Evolutionary conservation across 176 grass and related monocot species (phyloP).

Genomic region (Zoysia pacifica): DNA sequence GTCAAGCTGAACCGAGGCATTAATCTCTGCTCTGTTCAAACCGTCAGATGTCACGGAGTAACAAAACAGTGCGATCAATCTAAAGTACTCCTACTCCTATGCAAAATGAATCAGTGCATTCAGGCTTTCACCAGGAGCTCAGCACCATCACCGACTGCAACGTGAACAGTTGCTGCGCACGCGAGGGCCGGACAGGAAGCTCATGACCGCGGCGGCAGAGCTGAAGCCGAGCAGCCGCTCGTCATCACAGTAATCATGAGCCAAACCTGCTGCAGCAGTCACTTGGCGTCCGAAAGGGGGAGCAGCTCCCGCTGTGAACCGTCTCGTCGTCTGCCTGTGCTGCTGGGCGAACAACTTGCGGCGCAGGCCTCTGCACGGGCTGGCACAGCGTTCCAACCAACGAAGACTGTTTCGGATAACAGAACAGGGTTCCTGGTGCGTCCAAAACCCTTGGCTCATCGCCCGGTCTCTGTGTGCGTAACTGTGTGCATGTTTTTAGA

Average conservation of each 20-base stretch:
- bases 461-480: no score
- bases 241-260: conserved; percentile 38
- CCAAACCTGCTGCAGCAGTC: neutral
- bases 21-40: neutral
- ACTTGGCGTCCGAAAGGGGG: conserved; percentile 34
- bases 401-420: conserved; percentile 29
- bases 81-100: neutral
- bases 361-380: conserved; percentile 5
- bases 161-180: neutral
- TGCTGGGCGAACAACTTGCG: conserved; percentile 12
- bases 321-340: conserved; percentile 26
- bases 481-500: neutral
- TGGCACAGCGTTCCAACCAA: conserved; percentile 10
- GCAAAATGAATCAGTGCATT: neutral
- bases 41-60: neutral
- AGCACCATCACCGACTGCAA: neutral
- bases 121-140: neutral
- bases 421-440: conserved; percentile 20
- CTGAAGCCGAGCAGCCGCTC: neutral
- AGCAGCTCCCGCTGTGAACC: conserved; percentile 44
- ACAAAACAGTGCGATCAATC: neutral
- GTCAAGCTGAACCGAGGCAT: neutral
- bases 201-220: neutral
- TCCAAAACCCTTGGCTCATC: conserved; percentile 27
- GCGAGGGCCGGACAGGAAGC: neutral